A percentile compares a stretch with the other conserved stretches of the same genome.
Conservation (phyloP, 2,329 filamentous ascomycete species). For the Ascochyta viciae-villosae region DNA sequence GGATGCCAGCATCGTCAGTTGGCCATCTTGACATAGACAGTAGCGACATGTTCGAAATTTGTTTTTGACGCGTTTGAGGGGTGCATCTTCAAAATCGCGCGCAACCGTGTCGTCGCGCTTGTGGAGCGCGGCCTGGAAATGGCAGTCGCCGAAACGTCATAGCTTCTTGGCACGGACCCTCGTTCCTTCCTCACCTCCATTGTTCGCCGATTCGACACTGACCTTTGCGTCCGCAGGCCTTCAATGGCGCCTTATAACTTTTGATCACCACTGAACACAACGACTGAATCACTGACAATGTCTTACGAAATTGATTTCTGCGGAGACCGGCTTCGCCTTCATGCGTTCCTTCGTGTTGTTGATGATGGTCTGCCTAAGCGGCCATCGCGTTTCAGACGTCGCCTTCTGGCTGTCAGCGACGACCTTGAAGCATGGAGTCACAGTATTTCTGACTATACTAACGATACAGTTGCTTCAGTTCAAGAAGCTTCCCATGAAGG, state of each 20-base stretch:
- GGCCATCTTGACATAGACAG: constrained; percentile 40
- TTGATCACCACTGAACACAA: constrained; percentile 1
- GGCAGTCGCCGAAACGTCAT: constrained; percentile 20
- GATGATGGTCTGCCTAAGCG: constrained; percentile 31
- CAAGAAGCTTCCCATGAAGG: background rate
- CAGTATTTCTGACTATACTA: background rate
- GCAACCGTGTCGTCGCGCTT: constrained; percentile 16
- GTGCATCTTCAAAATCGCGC: constrained; percentile 15
- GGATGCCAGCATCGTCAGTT: constrained; percentile 53
- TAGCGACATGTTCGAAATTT: constrained; percentile 32
- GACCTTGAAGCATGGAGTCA: background rate
- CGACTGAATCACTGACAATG: constrained; percentile 19
- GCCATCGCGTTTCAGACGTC: constrained; percentile 31
- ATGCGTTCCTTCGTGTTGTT: constrained; percentile 34
- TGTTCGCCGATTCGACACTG: background rate
- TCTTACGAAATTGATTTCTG: constrained; percentile 31
- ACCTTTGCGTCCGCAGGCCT: background rate
- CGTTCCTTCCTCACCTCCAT: constrained; percentile 3
- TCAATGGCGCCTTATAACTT: too few species aligned
- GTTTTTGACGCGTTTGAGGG: constrained; percentile 8
- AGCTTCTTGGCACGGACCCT: constrained; percentile 19
- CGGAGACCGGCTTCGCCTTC: constrained; percentile 33
- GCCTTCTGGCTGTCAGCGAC: background rate
- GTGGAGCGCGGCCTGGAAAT: constrained; percentile 5
- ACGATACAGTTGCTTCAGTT: background rate